Evolutionary conservation across 805 yeast genomes (phyloP).

Genomic region (Limtongozyma cylindracea): DNA sequence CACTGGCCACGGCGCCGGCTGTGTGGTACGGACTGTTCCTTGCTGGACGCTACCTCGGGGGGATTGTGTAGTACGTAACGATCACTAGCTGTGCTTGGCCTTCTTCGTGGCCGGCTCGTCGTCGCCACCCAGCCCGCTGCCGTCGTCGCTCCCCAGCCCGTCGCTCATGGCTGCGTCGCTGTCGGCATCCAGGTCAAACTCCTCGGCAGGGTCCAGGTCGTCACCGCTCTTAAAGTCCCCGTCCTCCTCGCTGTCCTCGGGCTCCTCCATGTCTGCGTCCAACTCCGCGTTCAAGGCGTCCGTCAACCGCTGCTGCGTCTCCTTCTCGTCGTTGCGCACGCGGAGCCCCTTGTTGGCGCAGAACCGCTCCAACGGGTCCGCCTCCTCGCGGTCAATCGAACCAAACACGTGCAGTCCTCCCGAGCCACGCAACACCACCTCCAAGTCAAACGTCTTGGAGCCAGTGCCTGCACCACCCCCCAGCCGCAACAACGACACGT

Average conservation of each 20-base stretch:
- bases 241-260: conserved; percentile 33
- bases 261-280: conserved; percentile 19
- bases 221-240: conserved; percentile 55
- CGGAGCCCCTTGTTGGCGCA: conserved; percentile 53
- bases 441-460: conserved; percentile 83
- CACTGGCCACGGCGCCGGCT: no score
- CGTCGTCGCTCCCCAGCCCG: conserved; percentile 4
- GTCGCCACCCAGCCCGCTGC: no score
- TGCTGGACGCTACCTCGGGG: neutral
- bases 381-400: conserved; percentile 77
- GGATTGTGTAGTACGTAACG: neutral
- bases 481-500: conserved; percentile 67
- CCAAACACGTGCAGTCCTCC: conserved; percentile 59
- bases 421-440: conserved; percentile 41
- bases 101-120: conserved; percentile 13
- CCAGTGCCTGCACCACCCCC: conserved; percentile 51
- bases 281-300: conserved; percentile 44
- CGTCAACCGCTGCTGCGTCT: conserved; percentile 60
- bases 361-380: conserved; percentile 48
- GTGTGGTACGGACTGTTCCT: no score
- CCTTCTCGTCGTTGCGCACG: conserved; percentile 73
- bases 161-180: conserved; percentile 5
- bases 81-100: conserved; percentile 2
- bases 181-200: conserved; percentile 45
- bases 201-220: conserved; percentile 63